phyloP scores from a whole-genome alignment of 176 grass and related monocot species.

The Olyra latifolia region DNA sequence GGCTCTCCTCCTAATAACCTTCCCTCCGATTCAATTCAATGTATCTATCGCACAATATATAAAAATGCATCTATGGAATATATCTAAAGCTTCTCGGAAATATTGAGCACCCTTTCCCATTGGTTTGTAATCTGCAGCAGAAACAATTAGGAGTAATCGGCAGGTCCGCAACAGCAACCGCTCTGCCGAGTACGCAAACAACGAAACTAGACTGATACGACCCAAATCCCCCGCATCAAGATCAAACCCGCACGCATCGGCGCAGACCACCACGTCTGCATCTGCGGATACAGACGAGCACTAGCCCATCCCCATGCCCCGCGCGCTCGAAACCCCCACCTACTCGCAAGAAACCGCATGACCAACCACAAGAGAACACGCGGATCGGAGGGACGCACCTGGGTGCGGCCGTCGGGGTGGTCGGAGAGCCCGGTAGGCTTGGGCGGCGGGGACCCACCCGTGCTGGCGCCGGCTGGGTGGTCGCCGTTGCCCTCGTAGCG shows the following conservation, averaged over 20 bases:
- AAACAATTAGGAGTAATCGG: neutral
- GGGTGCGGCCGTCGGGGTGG: constrained; percentile 55
- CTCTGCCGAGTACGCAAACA: neutral
- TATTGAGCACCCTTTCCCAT: no score
- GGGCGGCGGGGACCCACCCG: constrained; percentile 36
- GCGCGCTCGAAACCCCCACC: neutral
- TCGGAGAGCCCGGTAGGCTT: constrained; percentile 62
- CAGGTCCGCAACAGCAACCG: neutral
- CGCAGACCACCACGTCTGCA: neutral
- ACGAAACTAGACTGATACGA: neutral
- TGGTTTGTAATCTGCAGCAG: neutral
- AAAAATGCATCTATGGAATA: no score
- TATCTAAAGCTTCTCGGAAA: neutral
- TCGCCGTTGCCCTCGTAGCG: constrained; percentile 57
- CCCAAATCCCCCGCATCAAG: neutral
- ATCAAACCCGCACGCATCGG: neutral
- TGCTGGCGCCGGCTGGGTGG: neutral
- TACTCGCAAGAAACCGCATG: neutral
- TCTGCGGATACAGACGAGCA: neutral
- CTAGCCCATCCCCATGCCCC: neutral
- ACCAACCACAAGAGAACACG: neutral
- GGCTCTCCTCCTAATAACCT: neutral
- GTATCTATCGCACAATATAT: neutral
- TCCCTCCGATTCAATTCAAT: neutral
- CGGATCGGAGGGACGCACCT: constrained; percentile 33